Base-by-base conservation (phyloP, 805 yeast species). In the Barnettozyma sucrosica region DNA sequence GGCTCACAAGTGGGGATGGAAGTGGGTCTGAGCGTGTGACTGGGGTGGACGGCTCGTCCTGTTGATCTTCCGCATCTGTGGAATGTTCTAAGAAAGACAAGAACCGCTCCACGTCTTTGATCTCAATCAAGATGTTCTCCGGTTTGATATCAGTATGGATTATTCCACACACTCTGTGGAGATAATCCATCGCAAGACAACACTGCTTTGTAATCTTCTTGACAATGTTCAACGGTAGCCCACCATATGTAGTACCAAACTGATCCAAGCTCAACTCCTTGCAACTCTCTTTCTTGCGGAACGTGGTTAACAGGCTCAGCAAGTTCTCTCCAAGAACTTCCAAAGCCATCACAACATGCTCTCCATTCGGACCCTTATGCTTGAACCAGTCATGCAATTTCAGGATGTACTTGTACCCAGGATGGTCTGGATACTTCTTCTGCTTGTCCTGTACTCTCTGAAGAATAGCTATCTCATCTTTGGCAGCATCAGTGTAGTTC, bases 91-190 rank as follows among this genome's bases (percentile, higher is more conserved):
- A 16, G 38, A 45, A 37, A 18, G 40, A 49, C 2, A 80, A 75
- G 41, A 80, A 69, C 50, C 68, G 71, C 51, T 77, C 79, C 41
- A 77, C 79, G 53, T 79, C 77, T 46, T 72, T 69, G 28, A 80
- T 75, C 52, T 76, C 80, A 37, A 78, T 70, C 38, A 77, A 62
- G 4, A 80, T 75, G 64, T 85, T 85, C 58, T 84, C 90, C 2
- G 90, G 89, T 63, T 85, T 85, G 44, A 85, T 70, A 61, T 84
- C 90, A 11, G 90, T 79, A 64, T 85, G 92, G 36, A 83, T 81
- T 10, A 82, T 68, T 3, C 85, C 85, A 62, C 87, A 81, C 55
- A 67, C 72, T 37, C 76, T 53, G 61, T 81, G 87, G 53, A 81
- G 65, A 56, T 75, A 79, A 60, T 80, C 83, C 49, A 81, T 59